Evolutionary conservation across 192 early-diverging fungal genomes (phyloP).

Genomic region (Backusella tuberculispora): DNA sequence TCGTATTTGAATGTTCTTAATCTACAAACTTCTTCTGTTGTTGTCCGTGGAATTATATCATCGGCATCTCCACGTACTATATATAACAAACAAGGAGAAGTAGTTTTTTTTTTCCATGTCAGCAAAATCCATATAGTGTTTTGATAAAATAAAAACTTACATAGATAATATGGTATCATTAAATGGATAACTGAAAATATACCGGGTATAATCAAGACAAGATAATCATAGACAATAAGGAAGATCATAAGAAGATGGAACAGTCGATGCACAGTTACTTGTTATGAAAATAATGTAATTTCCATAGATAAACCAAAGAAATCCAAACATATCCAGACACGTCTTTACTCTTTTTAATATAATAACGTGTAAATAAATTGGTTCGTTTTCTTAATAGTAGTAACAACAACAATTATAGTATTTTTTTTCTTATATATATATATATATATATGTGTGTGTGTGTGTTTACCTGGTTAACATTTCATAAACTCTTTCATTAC

Average conservation of each 20-base stretch:
- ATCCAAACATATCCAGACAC: conserved; percentile 55
- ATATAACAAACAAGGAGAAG: too few relatives aligned
- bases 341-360: conserved; percentile 46
- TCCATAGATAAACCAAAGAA: conserved; percentile 69
- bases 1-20: not conserved
- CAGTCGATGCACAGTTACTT: conserved; percentile 43
- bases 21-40: too few relatives aligned
- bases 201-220: conserved; percentile 64
- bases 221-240: conserved; percentile 68
- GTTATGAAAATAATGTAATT: conserved; percentile 69
- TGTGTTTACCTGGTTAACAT: not conserved
- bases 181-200: not conserved
- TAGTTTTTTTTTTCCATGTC: too few relatives aligned
- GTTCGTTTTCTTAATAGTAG: not conserved
- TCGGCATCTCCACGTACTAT: too few relatives aligned
- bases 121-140: too few relatives aligned
- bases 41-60: too few relatives aligned
- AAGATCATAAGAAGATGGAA: conserved; percentile 64
- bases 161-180: not conserved
- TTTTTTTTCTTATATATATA: not conserved
- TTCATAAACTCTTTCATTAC: too few relatives aligned
- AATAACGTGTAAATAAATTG: not conserved
- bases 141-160: not conserved
- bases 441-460: too few relatives aligned
- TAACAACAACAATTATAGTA: not conserved